Base-by-base conservation (phyloP, 2,329 filamentous ascomycete genomes). In the Thyridium curvatum region DNA sequence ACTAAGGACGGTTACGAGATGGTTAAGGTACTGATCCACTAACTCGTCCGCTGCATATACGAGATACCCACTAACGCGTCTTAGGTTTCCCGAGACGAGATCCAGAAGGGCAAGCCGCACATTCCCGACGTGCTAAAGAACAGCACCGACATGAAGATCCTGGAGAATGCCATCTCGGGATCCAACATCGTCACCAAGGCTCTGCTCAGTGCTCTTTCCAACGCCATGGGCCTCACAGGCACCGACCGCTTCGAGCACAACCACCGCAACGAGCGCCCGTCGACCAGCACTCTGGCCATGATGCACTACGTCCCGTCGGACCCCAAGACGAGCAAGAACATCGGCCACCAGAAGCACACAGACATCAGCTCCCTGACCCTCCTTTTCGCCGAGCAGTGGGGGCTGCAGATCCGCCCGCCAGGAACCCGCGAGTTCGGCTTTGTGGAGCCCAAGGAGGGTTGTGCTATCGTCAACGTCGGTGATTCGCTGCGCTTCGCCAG, bases 401-500 rank as follows among this genome's bases (percentile, higher is more conserved):
- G 74, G 7, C 66, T 79, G 21, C 74, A 79, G 55, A 65, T 77
- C 44, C 68, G 68, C 3, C 68, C 71, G 1, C 72, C 72, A 3
- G 54, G 54, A 10, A 43, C 48, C 26, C 58, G 61, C 26, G 62
- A 68, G 50, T 75, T 73, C 63, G 65, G 65, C 33, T 77, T 74
- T 56, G 70, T 79, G 9, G 66, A 59, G 41, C 74, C 75, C 37
- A 66, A 64, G 49, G 52, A 56, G 0, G 72, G 72, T 41, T 65
- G 61, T 46, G 75, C 74, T 26, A 65, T 79, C 50, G 62, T 79
- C 47, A 71, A 79, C 54, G 69, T 79, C 13, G 75, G 75, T 42
- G 75, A 80, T 61, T 74, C 71, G 18, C 63, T 79, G 45, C 68
- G 73, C 32, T 78, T 77, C 48, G 68, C 70, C 3, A 69, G 64